Percentiles rank a stretch among this genome's conserved stretches.
Evolutionary conservation across 163 green algal genomes (phyloP).

Genomic region (Trebouxia gelatinosa): DNA sequence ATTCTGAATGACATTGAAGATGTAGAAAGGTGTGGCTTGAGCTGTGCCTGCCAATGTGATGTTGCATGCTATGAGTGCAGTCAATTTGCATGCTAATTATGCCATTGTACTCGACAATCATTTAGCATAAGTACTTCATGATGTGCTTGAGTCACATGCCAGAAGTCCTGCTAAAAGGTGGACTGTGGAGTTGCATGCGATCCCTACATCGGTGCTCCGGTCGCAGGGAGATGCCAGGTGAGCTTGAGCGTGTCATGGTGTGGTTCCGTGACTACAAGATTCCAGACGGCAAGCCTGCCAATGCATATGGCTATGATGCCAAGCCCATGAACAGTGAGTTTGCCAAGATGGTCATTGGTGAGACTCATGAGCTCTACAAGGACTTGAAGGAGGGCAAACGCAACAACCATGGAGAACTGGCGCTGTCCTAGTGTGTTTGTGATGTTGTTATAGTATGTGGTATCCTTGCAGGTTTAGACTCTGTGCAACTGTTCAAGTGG

Average conservation of each 20-base stretch:
- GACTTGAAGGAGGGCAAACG: conserved; percentile 81
- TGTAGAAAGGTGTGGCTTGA: conserved; percentile 81
- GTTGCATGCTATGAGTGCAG: too few relatives aligned
- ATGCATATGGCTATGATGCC: conserved; percentile 94
- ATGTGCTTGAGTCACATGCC: too few relatives aligned
- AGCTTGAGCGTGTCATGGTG: conserved; percentile 90
- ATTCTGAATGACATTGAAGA: conserved; percentile 94
- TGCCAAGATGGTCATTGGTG: conserved; percentile 84
- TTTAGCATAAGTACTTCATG: too few relatives aligned
- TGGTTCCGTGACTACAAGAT: conserved; percentile 99
- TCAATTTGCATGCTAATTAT: too few relatives aligned
- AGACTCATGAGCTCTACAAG: conserved; percentile 92
- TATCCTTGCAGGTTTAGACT: too few relatives aligned
- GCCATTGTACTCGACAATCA: too few relatives aligned
- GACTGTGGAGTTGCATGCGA: too few relatives aligned
- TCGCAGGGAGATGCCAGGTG: conserved; percentile 91
- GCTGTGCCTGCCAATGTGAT: not conserved
- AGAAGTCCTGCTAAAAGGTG: too few relatives aligned
- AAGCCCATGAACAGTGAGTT: conserved; percentile 81
- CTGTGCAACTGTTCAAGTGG: too few relatives aligned
- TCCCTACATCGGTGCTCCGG: too few relatives aligned
- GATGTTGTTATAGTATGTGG: too few relatives aligned
- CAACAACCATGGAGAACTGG: conserved; percentile 87
- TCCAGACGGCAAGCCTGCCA: conserved; percentile 96
- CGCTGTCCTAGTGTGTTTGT: conserved; percentile 66